Percentiles rank a stretch among this genome's conserved stretches.
phyloP scores from a whole-genome alignment of 768 basidiomycete genomes.

The Hemileccinum impolitum region DNA sequence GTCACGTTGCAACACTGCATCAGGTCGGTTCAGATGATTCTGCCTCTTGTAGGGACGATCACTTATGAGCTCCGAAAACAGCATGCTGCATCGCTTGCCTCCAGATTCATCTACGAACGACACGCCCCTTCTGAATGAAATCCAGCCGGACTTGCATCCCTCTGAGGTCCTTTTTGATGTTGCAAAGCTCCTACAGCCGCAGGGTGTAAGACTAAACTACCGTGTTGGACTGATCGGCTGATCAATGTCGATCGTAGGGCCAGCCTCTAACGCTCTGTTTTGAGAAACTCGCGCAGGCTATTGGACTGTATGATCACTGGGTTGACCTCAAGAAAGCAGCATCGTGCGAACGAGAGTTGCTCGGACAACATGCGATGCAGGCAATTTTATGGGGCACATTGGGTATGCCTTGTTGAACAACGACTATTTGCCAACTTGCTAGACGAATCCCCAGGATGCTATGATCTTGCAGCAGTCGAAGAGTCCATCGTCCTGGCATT shows the following conservation, averaged over 20 bases:
- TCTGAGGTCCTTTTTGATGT: conserved; percentile 76
- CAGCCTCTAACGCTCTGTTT: conserved; percentile 71
- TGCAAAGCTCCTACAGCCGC: conserved; percentile 66
- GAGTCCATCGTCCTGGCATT: conserved; percentile 71
- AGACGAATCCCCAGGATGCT: conserved; percentile 50
- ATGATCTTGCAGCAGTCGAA: conserved; percentile 59
- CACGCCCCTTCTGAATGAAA: conserved; percentile 60
- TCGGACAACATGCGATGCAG: conserved; percentile 72
- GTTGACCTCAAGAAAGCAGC: conserved; percentile 51
- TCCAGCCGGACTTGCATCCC: conserved; percentile 74
- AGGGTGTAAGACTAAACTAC: conserved; percentile 43
- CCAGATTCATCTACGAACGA: conserved; percentile 34
- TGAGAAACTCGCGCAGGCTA: conserved; percentile 61
- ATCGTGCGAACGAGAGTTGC: conserved; percentile 57
- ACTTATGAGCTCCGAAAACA: conserved; percentile 27
- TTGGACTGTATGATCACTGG: conserved; percentile 71
- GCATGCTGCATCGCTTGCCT: conserved; percentile 71
- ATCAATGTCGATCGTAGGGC: conserved; percentile 41
- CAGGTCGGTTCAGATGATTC: conserved; percentile 43
- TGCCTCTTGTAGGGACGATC: conserved; percentile 10
- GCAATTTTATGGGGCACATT: conserved; percentile 67
- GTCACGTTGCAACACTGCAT: conserved; percentile 76
- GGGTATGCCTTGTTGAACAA: conserved; percentile 40
- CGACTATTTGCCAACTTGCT: neutral
- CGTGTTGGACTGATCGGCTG: conserved; percentile 1